Evolutionary conservation across 192 early-diverging fungal genomes (phyloP).

Genomic region (Coemansia sp.): DNA sequence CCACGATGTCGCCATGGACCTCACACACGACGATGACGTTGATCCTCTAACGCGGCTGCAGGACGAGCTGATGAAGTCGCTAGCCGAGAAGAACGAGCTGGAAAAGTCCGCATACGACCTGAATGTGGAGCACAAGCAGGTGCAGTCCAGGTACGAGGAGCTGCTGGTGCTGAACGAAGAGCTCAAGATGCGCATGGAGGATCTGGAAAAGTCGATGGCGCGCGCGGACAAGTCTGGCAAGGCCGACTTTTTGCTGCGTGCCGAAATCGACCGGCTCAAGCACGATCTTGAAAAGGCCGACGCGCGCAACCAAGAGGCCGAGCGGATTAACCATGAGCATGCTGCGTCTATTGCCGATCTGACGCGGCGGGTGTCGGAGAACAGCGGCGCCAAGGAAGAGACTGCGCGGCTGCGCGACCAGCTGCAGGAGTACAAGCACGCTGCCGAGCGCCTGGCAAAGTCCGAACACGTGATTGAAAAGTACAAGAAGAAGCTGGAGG

Average conservation of each 20-base stretch:
- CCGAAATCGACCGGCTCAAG: conserved; percentile 85
- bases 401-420: conserved; percentile 77
- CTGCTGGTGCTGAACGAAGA: conserved; percentile 71
- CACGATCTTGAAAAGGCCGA: conserved; percentile 84
- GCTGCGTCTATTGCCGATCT: conserved; percentile 63
- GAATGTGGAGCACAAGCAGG: conserved; percentile 52
- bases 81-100: conserved; percentile 61
- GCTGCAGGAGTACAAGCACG: conserved; percentile 86
- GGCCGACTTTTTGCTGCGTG: conserved; percentile 78
- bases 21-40: conserved; percentile 15
- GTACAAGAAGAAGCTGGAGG: conserved; percentile 94
- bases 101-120: conserved; percentile 55
- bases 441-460: conserved; percentile 90
- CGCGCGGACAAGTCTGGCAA: conserved; percentile 72
- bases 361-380: conserved; percentile 58
- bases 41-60: conserved; percentile 50
- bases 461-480: conserved; percentile 94
- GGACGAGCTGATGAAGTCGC: conserved; percentile 51
- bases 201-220: conserved; percentile 74
- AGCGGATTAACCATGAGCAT: conserved; percentile 62
- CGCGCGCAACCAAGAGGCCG: conserved; percentile 65
- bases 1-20: conserved; percentile 43
- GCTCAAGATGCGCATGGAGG: conserved; percentile 66
- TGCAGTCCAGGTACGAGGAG: conserved; percentile 62
- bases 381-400: conserved; percentile 69